Base-by-base conservation (phyloP, 2,329 filamentous ascomycete genomes). In the Neofusicoccum ribis region DNA sequence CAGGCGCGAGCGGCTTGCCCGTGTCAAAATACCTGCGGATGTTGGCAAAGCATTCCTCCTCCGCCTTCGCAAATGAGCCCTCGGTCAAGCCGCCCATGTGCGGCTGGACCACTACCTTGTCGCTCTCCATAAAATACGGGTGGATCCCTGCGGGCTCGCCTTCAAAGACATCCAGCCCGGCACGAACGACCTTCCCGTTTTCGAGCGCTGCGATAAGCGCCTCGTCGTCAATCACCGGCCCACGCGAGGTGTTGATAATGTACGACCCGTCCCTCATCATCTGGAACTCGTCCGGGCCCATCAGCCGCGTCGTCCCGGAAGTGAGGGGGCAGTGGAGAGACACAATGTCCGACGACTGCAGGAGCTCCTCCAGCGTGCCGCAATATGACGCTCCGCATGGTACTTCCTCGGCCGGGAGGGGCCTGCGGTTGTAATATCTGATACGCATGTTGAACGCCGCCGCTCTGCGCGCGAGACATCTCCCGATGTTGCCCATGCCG, bases 171-270 rank as follows among this genome's bases (percentile, higher is more conserved):
- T 85, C 83, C 43, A 86, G 65, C 0, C 84, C 84, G 0, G 81
- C 83, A 4, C 80, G 72, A 1, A 74, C 73, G 1, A 86, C 67
- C 59, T 82, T 81, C 0, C 83, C 82, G 5, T 71, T 77, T 63
- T 83, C 78, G 4, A 86, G 68, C 0, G 82, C 84, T 11, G 73
- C 70, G 5, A 83, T 76, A 15, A 86, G 69, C 0, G 83, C 83
- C 3, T 72, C 69, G 68, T 85, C 82, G 65, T 86, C 78, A 0
- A 86, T 72, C 3, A 86, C 72, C 12, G 78, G 77, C 0, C 84
- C 84, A 0, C 84, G 77, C 0, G 83, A 81, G 0, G 84, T 85
- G 69, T 86, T 86, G 37, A 86, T 74, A 3, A 86, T 69, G 62
- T 81, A 78, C 0, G 75, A 71, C 0, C 82, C 82, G 1, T 78